Conservation (phyloP, 257 asterid genomes). For the Forsythia suspensa region DNA sequence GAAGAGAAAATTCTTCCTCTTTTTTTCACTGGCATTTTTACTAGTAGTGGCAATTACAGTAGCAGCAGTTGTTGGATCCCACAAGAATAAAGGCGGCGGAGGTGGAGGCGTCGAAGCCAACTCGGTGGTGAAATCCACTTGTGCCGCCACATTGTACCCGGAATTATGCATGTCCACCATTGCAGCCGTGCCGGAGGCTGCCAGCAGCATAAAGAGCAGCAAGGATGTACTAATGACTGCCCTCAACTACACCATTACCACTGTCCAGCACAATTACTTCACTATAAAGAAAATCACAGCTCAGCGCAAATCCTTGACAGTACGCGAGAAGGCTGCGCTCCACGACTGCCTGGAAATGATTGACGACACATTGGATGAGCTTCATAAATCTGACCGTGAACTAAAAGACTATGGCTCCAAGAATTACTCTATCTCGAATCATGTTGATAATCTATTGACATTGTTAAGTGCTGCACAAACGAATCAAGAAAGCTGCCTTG, state of each 20-base stretch:
- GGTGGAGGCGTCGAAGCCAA: background rate
- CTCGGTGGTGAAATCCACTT: background rate
- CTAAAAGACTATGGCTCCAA: conserved; percentile 28
- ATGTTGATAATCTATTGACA: conserved; percentile 40
- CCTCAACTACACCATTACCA: background rate
- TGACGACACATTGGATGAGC: conserved; percentile 57
- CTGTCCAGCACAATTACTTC: conserved; percentile 40
- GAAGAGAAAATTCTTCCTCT: background rate
- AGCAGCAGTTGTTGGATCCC: background rate
- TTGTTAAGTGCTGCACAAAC: conserved; percentile 69
- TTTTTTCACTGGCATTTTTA: background rate
- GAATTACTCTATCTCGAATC: conserved; percentile 36
- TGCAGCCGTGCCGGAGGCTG: background rate
- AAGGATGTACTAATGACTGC: background rate
- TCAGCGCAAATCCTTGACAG: conserved; percentile 30
- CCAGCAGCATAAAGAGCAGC: background rate
- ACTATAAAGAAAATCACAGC: conserved; percentile 42
- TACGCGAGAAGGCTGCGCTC: conserved; percentile 53
- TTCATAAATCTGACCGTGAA: conserved; percentile 33
- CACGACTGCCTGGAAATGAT: conserved; percentile 38
- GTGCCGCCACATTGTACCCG: conserved; percentile 2
- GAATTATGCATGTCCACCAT: conserved; percentile 1
- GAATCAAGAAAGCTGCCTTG: conserved; percentile 64
- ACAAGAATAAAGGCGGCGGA: background rate
- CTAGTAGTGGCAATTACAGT: background rate